Evolutionary conservation across 2,329 filamentous ascomycete genomes (phyloP).

Genomic region (Trichoderma semiorbis): DNA sequence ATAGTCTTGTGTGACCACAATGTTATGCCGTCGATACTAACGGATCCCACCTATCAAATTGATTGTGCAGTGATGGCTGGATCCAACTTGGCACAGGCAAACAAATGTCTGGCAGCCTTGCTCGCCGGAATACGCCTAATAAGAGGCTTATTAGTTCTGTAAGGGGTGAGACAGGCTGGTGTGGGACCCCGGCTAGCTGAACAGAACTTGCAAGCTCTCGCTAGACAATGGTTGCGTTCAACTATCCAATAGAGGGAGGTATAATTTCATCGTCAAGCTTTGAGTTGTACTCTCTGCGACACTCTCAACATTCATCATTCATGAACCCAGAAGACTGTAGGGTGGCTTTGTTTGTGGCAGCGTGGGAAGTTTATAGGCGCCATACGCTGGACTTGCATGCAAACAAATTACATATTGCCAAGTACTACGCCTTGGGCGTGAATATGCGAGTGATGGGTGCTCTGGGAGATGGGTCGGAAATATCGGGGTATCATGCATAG

Average conservation of each 20-base stretch:
- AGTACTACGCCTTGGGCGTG: too few relatives aligned
- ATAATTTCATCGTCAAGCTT: neutral
- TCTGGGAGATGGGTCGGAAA: too few relatives aligned
- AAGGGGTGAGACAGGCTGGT: neutral
- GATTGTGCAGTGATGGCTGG: neutral
- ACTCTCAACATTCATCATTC: neutral
- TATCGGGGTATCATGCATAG: too few relatives aligned
- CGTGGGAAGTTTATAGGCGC: neutral
- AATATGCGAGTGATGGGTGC: too few relatives aligned
- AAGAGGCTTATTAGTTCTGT: neutral
- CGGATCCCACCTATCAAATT: neutral
- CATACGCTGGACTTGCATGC: neutral
- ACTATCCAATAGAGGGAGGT: neutral
- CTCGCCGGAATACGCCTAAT: neutral
- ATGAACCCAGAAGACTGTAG: neutral
- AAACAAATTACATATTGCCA: neutral
- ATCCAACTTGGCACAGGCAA: neutral
- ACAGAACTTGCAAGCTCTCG: neutral
- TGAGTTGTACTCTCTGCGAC: too few relatives aligned
- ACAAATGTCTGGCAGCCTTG: neutral
- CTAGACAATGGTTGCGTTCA: neutral
- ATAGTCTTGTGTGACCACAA: neutral
- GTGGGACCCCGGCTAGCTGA: neutral
- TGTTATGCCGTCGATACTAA: neutral
- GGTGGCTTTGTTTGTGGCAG: neutral